Evolutionary conservation across 441 rosid genomes (phyloP).

Genomic region (Eutrema salsugineum): DNA sequence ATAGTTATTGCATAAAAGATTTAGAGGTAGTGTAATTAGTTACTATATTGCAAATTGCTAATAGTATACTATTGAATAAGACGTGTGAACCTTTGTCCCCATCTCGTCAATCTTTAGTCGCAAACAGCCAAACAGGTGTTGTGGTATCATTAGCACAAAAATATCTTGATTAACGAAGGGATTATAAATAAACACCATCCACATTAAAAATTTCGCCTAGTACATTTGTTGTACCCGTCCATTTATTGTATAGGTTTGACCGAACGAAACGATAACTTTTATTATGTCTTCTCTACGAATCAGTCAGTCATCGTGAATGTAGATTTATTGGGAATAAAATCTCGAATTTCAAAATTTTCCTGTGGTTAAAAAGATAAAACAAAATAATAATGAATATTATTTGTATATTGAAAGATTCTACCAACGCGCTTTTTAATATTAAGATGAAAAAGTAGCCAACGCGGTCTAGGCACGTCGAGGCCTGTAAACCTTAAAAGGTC

Average conservation of each 20-base stretch:
- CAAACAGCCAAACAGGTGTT: neutral
- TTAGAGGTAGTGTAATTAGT: neutral
- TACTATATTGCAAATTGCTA: conserved; percentile 15
- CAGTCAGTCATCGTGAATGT: conserved; percentile 3
- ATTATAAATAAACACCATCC: neutral
- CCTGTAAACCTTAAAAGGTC: neutral
- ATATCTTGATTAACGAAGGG: neutral
- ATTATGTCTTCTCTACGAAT: neutral
- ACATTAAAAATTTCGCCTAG: neutral
- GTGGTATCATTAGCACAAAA: neutral
- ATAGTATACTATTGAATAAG: neutral
- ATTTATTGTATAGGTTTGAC: neutral
- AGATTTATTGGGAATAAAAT: conserved; percentile 1
- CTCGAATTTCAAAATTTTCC: conserved; percentile 1
- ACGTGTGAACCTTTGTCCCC: conserved; percentile 7
- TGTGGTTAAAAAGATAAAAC: neutral
- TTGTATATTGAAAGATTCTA: conserved; percentile 3
- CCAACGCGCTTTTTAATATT: neutral
- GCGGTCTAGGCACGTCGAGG: neutral
- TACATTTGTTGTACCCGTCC: conserved; percentile 4
- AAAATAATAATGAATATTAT: too few species aligned
- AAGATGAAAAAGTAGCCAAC: neutral
- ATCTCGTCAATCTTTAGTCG: neutral
- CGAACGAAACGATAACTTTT: neutral
- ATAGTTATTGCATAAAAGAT: neutral